Percentiles rank a stretch among this genome's conserved stretches.
Conservation (phyloP, 2,329 filamentous ascomycete genomes). For the Penicillium sp. region DNA sequence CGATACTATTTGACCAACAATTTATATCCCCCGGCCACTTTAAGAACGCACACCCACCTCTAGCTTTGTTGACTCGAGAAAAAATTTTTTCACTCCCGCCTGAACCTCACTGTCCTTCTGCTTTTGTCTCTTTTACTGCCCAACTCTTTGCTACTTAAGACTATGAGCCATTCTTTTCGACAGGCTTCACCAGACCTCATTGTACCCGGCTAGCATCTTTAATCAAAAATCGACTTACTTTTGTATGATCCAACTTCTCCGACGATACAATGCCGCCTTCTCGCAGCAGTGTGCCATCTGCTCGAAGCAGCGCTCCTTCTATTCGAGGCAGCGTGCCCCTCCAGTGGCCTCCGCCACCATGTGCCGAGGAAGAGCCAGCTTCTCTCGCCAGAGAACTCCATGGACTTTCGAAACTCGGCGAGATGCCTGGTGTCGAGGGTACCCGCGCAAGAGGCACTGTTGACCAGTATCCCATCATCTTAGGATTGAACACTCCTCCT, state of each 20-base stretch:
- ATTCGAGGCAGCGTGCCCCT: slow-evolving; percentile 27
- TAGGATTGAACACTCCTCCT: slow-evolving; percentile 33
- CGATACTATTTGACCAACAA: slow-evolving; percentile 22
- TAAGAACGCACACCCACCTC: slow-evolving; percentile 16
- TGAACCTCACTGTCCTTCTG: slow-evolving; percentile 7
- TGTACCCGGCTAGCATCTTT: slow-evolving; percentile 26
- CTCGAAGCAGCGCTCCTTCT: background rate
- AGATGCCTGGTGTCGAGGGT: slow-evolving; percentile 39
- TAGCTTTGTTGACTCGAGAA: slow-evolving; percentile 23
- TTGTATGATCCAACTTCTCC: slow-evolving; percentile 14
- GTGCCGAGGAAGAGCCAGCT: slow-evolving; percentile 50
- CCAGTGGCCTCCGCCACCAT: slow-evolving; percentile 48
- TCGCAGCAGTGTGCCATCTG: slow-evolving; percentile 10
- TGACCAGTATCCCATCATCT: slow-evolving; percentile 51
- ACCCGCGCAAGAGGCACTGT: slow-evolving; percentile 43
- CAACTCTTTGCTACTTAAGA: slow-evolving; percentile 16
- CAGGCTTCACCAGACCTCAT: slow-evolving; percentile 17
- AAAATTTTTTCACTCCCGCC: slow-evolving; percentile 13
- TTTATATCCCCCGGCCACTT: slow-evolving; percentile 24
- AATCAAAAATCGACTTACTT: background rate
- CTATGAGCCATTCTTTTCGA: slow-evolving; percentile 24
- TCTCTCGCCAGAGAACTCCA: slow-evolving; percentile 47
- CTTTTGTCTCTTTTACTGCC: slow-evolving; percentile 8
- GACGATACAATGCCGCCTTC: slow-evolving; percentile 26
- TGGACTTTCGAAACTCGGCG: slow-evolving; percentile 34